Evolutionary conservation across 2,329 filamentous ascomycete genomes (phyloP), one percentile per base, ranked within the genome.

Genomic region (Sclerotinia subarctica): DNA sequence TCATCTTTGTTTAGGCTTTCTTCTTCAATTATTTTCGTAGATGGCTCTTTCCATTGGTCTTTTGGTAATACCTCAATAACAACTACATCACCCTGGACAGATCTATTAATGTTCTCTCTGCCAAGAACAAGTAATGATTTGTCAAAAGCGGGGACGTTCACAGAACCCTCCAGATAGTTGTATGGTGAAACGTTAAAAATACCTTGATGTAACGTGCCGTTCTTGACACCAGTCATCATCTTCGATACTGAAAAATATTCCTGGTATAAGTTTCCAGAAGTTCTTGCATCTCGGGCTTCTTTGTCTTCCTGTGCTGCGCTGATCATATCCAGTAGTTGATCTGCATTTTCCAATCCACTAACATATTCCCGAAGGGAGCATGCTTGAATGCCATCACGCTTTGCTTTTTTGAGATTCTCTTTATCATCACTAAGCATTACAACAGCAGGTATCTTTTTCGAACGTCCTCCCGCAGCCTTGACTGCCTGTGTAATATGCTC

Each of bases 131-230:
- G 84, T 42, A 99, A 85, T 1, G 93, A 86, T 75, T 95, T 96
- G 69, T 95, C 90, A 75, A 99, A 99, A 5, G 94, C 88, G 0
- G 94, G 88, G 0, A 96, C 93, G 74, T 94, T 90, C 70, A 98
- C 91, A 0, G 93, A 93, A 1, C 93, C 95, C 78, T 99, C 95
- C 15, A 99, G 84, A 75, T 98, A 99, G 81, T 99, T 99, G 83
- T 98, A 99, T 0, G 93, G 92, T 10, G 95, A 98, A 38, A 98
- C 93, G 76, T 94, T 97, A 82, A 97, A 99, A 32, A 92, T 89
- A 8, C 95, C 95, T 80, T 99, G 94, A 78, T 99, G 95, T 74
- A 99, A 82, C 66, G 93, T 88, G 5, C 94, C 93, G 64, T 88
- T 88, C 81, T 96, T 96, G 67, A 97, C 85, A 0, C 94, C 94